A percentile compares a stretch with the other conserved stretches of the same genome.
Conservation (phyloP, 2,329 filamentous ascomycete species). For the Botryotinia narcissicola region DNA sequence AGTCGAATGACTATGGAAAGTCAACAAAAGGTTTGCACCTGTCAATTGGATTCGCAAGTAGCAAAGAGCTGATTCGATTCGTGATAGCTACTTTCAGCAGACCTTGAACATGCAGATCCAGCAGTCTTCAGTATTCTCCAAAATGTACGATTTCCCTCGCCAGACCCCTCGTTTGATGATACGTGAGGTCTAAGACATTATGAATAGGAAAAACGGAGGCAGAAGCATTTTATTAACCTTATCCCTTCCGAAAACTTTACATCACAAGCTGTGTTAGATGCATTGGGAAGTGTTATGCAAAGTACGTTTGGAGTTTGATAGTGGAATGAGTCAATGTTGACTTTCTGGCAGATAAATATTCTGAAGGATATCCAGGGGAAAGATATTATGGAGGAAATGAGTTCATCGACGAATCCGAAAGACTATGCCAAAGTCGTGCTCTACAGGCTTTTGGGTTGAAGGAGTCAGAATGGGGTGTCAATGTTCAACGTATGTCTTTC, state of each 20-base stretch:
- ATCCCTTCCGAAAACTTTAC: constrained; percentile 97
- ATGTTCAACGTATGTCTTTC: constrained; percentile 71
- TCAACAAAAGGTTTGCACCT: constrained; percentile 55
- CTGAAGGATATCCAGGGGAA: constrained; percentile 94
- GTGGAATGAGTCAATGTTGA: constrained; percentile 43
- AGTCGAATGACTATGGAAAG: constrained; percentile 44
- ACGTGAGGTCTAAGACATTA: constrained; percentile 18
- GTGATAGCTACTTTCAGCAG: constrained; percentile 69
- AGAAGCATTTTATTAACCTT: constrained; percentile 98
- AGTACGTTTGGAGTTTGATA: constrained; percentile 53
- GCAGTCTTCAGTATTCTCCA: constrained; percentile 85
- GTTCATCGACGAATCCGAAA: constrained; percentile 88
- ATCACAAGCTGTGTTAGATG: constrained; percentile 87
- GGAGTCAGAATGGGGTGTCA: constrained; percentile 89
- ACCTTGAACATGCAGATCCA: constrained; percentile 82
- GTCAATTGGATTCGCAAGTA: neutral
- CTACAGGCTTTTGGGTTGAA: constrained; percentile 83
- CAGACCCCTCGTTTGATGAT: neutral
- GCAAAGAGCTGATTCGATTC: constrained; percentile 23
- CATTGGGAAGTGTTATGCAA: constrained; percentile 91
- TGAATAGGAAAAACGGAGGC: constrained; percentile 81
- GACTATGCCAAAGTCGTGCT: constrained; percentile 85
- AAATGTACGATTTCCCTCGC: constrained; percentile 56
- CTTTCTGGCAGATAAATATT: constrained; percentile 77
- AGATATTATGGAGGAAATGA: constrained; percentile 97